Base-by-base conservation (phyloP, 2,329 filamentous ascomycete genomes). In the Microsporum ferrugineum region DNA sequence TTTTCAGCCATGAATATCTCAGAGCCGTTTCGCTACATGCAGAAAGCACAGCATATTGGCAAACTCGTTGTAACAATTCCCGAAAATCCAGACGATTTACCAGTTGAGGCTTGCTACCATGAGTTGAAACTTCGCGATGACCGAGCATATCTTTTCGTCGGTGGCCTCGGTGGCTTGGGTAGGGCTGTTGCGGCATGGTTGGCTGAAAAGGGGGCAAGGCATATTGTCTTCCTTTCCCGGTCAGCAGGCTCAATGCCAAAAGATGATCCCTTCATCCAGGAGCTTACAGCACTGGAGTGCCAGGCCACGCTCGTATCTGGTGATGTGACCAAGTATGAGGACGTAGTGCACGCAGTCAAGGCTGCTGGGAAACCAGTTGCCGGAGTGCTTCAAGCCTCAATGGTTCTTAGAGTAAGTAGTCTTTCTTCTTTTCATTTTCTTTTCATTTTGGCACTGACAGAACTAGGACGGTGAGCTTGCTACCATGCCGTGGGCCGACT, bases 21-120 rank as follows among this genome's bases (percentile, higher is more conserved):
- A 2, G 63, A 63, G 0, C 73, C 72, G 0, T 63, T 76, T 7
- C 53, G 63, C 1, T 68, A 64, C 60, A 69, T 76, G 57, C 69
- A 70, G 8, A 41, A 34, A 2, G 61, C 34, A 2, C 53, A 58
- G 12, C 51, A 60, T 8, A 39, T 58, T 6, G 53, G 58, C n/a
- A 49, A 45, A 12, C 36, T 58, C 4, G 71, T 76, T 8, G 38
- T 41, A 14, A 27, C n/a, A n/a, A 41, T 58, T n/a, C 3, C 59
- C 5, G 31, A 29, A 12, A 43, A 55, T 33, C 2, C 27, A 23
- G 17, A 23, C 17, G 17, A 23, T 23, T 23, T 23, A 23, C 17
- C 17, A 1, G 17, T 23, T 23, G 17, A 23, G 17, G 17, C 17
- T 23, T 23, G 17, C 17, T 23, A 23, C 17, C 17, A 23, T 36